Evolutionary conservation across 148 eudicot genomes (phyloP), one percentile per base, ranked within the genome.

Genomic region (Rhododendron ovatum): DNA sequence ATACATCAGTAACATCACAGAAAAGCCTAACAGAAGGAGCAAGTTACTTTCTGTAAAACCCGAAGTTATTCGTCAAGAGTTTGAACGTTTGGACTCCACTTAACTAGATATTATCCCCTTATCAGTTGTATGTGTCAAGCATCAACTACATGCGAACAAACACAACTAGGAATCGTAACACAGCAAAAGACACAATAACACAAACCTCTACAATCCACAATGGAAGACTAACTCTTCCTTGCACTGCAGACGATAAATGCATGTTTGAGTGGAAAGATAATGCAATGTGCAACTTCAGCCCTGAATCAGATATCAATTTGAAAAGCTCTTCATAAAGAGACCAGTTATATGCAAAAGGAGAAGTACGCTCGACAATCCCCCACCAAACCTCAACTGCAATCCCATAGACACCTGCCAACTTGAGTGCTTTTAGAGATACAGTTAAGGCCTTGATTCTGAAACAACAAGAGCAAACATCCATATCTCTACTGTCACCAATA

Each of bases 371-470:
- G 78, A 92, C 95, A 84, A 93, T 87, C 61, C 95, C 95, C 95
- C 95, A 93, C 95, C 95, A 93, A 80, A 92, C 93, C 90, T 93
- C 95, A 86, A 93, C 95, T 74, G 93, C 92, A 57, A 93, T 90
- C 45, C 95, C 95, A 63, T 93, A 92, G 86, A 93, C 95, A 83
- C 95, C 95, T 81, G 92, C 95, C 89, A 87, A 69, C 91, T 93
- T 93, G 77, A 93, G 95, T 69, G 95, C 95, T 88, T 88, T 93
- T 75, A 93, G 82, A 84, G 95, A 93, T 81, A 89, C 86, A 79
- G 91, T 82, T 86, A 93, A 85, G 67, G 93, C 93, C 91, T 93
- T 93, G 86, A 88, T 86, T 89, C 95, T 93, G 93, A 79, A 88
- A 85, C 85, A 84, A 75, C 57, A 78, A 83, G 71, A 75, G 69